A percentile compares a stretch with the other conserved stretches of the same genome.
These are phyloP conservation scores for Russula lepida DNA, from an alignment of 768 basidiomycete species.

Conservation along the genomic window DNA sequence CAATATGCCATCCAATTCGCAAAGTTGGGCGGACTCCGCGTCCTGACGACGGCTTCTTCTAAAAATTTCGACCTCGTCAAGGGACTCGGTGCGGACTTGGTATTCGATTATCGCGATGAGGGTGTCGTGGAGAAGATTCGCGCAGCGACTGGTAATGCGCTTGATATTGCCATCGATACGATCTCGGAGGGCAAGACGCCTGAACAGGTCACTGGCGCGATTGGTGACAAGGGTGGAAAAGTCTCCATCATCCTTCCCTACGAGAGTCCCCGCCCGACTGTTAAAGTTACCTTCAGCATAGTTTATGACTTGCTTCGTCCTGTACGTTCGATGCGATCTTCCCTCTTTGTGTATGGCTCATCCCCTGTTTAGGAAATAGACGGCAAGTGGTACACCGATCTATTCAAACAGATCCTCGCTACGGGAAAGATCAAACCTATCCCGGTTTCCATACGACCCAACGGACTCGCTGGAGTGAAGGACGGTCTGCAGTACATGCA, in stretches of 20 bases:
- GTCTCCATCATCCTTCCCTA: conserved; percentile 11
- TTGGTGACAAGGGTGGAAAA: conserved; percentile 18
- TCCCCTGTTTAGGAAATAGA: conserved; percentile 12
- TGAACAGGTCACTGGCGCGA: conserved; percentile 10
- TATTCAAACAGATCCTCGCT: conserved; percentile 20
- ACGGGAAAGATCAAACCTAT: conserved; percentile 24
- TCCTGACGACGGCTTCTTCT: conserved; percentile 32
- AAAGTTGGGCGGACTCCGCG: conserved; percentile 26
- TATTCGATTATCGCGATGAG: conserved; percentile 29
- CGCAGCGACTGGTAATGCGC: conserved; percentile 17
- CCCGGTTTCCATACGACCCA: conserved; percentile 23
- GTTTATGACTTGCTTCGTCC: neutral
- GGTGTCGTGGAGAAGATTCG: conserved; percentile 25
- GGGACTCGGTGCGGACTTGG: conserved; percentile 30
- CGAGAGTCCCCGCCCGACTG: conserved; percentile 9
- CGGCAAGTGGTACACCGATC: conserved; percentile 21
- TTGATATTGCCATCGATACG: conserved; percentile 23
- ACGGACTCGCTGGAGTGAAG: conserved; percentile 23
- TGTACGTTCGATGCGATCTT: neutral
- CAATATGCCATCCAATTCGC: conserved; percentile 30
- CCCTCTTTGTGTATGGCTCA: neutral
- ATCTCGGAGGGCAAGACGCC: conserved; percentile 13
- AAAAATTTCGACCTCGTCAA: conserved; percentile 30
- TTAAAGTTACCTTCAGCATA: neutral
- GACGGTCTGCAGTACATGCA: conserved; percentile 27